A percentile compares a stretch with the other conserved stretches of the same genome.
Evolutionary conservation across 2,329 filamentous ascomycete species (phyloP).

Genomic region (Aspergillus proliferans): DNA sequence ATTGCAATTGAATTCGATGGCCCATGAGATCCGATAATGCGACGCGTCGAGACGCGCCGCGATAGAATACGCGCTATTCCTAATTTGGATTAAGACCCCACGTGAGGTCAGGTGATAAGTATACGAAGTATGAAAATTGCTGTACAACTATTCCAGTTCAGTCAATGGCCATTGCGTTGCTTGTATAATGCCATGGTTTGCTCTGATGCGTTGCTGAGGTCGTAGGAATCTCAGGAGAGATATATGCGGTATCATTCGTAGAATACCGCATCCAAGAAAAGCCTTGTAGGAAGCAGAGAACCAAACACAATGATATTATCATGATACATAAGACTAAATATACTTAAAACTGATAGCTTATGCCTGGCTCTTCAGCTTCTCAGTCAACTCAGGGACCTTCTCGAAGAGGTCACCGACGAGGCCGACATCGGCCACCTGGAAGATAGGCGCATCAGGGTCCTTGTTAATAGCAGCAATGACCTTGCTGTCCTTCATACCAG

Average conservation of each 20-base stretch:
- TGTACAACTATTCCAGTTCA: background rate
- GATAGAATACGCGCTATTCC: conserved; percentile 20
- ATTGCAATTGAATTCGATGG: conserved; percentile 5
- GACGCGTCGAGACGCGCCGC: conserved; percentile 21
- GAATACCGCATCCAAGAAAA: no score
- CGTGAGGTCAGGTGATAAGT: background rate
- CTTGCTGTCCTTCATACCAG: conserved; percentile 99
- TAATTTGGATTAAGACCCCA: conserved; percentile 4
- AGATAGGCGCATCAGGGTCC: conserved; percentile 92
- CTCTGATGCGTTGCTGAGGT: no score
- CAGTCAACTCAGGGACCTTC: conserved; percentile 88
- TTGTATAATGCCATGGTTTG: no score
- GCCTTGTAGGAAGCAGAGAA: no score
- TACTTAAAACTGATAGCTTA: conserved; percentile 4
- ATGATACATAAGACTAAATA: conserved; percentile 15
- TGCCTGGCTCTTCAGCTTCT: conserved; percentile 66
- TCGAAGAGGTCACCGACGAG: conserved; percentile 94
- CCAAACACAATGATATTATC: conserved; percentile 2
- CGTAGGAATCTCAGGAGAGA: no score
- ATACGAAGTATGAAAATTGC: background rate
- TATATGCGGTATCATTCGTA: no score
- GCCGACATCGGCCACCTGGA: conserved; percentile 95
- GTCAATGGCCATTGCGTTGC: background rate
- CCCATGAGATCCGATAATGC: conserved; percentile 11
- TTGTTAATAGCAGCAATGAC: conserved; percentile 99